phyloP scores from a whole-genome alignment of 2,329 filamentous ascomycete genomes.

The Aquanectria penicillioides region DNA sequence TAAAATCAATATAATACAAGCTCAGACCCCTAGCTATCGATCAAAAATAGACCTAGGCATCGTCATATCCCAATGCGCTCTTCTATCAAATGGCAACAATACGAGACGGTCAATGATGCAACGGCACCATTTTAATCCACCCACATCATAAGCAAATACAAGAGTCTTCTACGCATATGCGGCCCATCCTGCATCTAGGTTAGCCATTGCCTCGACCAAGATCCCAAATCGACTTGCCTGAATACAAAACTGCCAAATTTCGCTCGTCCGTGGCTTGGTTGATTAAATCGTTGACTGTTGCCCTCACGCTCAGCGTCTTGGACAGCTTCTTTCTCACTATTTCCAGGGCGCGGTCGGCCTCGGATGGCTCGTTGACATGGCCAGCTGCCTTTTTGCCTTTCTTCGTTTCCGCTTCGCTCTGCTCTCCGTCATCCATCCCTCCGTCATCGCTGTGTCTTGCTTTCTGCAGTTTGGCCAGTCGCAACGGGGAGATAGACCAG shows the following conservation, averaged over 20 bases:
- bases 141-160: background rate
- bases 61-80: no score
- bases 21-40: no score
- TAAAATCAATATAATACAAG: no score
- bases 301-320: slow-evolving; percentile 92
- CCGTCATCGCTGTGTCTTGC: slow-evolving; percentile 63
- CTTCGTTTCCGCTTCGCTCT: slow-evolving; percentile 54
- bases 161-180: slow-evolving; percentile 53
- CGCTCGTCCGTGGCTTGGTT: slow-evolving; percentile 94
- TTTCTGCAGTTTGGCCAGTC: slow-evolving; percentile 72
- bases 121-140: background rate
- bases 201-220: slow-evolving; percentile 26
- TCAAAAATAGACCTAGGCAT: no score
- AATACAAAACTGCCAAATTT: slow-evolving; percentile 91
- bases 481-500: slow-evolving; percentile 85
- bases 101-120: slow-evolving; percentile 1
- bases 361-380: slow-evolving; percentile 67
- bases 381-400: slow-evolving; percentile 48
- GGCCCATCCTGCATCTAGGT: slow-evolving; percentile 52
- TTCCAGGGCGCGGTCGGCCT: slow-evolving; percentile 90
- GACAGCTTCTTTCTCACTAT: slow-evolving; percentile 96
- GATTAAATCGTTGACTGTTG: slow-evolving; percentile 96
- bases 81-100: no score
- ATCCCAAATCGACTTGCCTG: slow-evolving; percentile 61
- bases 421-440: slow-evolving; percentile 48